Percentiles rank a stretch among this genome's conserved stretches.
Conservation (phyloP, 2,329 filamentous ascomycete genomes). For the Biscogniauxia marginata region DNA sequence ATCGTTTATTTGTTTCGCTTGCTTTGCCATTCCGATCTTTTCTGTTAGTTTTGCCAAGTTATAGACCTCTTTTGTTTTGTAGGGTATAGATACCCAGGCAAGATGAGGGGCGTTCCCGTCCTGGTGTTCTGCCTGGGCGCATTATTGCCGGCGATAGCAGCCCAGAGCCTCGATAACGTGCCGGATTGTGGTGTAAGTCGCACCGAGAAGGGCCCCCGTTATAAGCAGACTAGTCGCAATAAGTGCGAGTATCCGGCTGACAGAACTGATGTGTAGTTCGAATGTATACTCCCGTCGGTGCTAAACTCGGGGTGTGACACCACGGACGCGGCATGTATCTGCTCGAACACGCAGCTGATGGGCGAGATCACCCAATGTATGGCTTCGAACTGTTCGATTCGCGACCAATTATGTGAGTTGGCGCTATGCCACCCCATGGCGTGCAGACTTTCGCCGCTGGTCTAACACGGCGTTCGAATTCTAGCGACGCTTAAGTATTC, state of each 20-base stretch:
- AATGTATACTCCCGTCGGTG: not conserved
- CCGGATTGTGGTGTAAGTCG: conserved; percentile 25
- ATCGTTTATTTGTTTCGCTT: too few species aligned
- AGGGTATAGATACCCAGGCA: conserved; percentile 2
- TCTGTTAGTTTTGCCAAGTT: too few species aligned
- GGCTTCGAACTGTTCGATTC: conserved; percentile 23
- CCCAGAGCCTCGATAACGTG: conserved; percentile 13
- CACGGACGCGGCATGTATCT: conserved; percentile 23
- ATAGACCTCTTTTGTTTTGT: conserved; percentile 2
- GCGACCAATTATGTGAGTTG: conserved; percentile 25
- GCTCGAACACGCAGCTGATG: conserved; percentile 21
- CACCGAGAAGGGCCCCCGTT: not conserved
- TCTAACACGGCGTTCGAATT: not conserved
- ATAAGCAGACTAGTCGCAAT: too few species aligned
- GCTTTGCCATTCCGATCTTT: not conserved
- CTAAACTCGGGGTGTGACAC: not conserved
- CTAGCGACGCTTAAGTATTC: conserved; percentile 32
- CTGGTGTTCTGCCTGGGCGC: conserved; percentile 15
- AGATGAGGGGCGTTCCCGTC: conserved; percentile 18
- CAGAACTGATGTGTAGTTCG: not conserved
- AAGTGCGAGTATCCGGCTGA: too few species aligned
- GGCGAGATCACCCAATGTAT: conserved; percentile 27
- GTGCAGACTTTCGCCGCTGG: not conserved
- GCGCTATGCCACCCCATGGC: not conserved
- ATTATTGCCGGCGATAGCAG: conserved; percentile 19